Conservation (phyloP, 495 filamentous ascomycete species). For the Talaromyces ruber region DNA sequence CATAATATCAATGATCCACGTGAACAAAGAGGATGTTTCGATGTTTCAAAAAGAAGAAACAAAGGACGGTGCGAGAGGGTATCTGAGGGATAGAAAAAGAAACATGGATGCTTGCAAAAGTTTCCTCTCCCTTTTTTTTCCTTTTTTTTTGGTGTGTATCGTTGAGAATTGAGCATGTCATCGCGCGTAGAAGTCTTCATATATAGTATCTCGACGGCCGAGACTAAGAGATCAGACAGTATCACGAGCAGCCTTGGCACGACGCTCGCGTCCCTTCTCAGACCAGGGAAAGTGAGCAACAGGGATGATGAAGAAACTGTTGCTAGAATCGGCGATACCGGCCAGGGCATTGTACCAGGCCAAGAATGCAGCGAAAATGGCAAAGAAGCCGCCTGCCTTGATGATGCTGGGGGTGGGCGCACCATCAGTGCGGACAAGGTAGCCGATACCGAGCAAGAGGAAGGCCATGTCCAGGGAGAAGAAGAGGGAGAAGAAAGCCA, state of each 20-base stretch:
- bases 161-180: not conserved
- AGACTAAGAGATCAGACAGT: constrained; percentile 17
- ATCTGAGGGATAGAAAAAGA: not conserved
- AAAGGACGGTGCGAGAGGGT: not conserved
- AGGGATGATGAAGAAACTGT: constrained; percentile 93
- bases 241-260: constrained; percentile 38
- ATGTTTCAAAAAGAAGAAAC: not conserved
- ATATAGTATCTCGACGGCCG: not conserved
- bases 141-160: not conserved
- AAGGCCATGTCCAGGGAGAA: constrained; percentile 89
- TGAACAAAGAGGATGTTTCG: not conserved
- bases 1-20: not conserved
- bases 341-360: constrained; percentile 97
- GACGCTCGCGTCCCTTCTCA: constrained; percentile 63
- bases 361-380: constrained; percentile 77
- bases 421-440: constrained; percentile 46
- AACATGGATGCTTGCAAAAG: not conserved
- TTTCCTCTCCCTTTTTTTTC: not conserved
- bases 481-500: constrained; percentile 95
- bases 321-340: constrained; percentile 79
- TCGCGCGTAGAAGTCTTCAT: not conserved
- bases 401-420: constrained; percentile 42
- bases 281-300: constrained; percentile 98
- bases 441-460: constrained; percentile 72
- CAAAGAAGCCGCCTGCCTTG: constrained; percentile 83